Evolutionary conservation across 768 basidiomycete species (phyloP).

Genomic region (Russula ochroleuca): DNA sequence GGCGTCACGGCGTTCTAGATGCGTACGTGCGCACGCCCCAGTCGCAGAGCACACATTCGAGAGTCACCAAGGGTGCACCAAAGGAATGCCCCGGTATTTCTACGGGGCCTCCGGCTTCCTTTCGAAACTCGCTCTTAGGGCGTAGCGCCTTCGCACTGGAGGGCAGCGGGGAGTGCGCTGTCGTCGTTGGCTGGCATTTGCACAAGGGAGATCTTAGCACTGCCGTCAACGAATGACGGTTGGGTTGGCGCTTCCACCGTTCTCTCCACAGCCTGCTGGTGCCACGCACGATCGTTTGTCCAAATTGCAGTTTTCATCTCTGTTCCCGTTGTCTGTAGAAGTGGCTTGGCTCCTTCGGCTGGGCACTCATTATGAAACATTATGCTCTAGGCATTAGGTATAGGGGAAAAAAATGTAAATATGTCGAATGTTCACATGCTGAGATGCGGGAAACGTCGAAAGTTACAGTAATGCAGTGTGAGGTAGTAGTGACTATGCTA

Average conservation of each 20-base stretch:
- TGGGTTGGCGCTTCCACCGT: background rate
- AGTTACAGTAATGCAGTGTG: background rate
- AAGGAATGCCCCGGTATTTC: background rate
- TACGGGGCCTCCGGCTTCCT: background rate
- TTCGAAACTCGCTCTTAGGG: constrained; percentile 12
- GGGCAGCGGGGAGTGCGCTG: constrained; percentile 1
- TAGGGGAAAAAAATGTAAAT: background rate
- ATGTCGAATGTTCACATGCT: background rate
- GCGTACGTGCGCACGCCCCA: constrained; percentile 12
- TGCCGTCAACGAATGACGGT: background rate
- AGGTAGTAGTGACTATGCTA: no score
- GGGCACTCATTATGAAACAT: constrained; percentile 7
- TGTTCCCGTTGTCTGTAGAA: constrained; percentile 3
- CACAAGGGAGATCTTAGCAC: background rate
- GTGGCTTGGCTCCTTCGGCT: background rate
- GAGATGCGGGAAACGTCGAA: background rate
- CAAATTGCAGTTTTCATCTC: constrained; percentile 6
- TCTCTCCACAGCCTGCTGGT: background rate
- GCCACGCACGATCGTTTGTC: background rate
- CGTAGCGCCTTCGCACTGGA: constrained; percentile 16
- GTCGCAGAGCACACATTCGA: constrained; percentile 6
- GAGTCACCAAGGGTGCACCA: background rate
- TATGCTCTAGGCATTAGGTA: constrained; percentile 11
- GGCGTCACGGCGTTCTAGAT: constrained; percentile 80
- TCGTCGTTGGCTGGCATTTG: background rate